These are phyloP conservation scores for Talaromyces sp. DNA, from an alignment of 2,329 filamentous ascomycete genomes.

Conservation along the genomic window DNA sequence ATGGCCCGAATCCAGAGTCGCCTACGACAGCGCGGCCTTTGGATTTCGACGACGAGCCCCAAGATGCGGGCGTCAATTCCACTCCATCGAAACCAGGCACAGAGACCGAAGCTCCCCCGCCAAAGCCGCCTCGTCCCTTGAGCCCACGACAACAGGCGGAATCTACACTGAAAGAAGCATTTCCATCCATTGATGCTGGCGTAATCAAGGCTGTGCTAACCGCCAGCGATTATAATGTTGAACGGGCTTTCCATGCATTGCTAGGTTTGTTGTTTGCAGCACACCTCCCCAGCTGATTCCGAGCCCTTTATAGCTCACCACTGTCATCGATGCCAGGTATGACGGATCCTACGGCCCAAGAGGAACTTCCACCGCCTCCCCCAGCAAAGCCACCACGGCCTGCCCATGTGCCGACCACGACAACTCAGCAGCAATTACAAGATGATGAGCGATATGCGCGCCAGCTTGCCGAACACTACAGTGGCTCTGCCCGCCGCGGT, in stretches of 20 bases:
- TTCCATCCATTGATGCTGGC: slow-evolving; percentile 71
- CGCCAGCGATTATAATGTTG: slow-evolving; percentile 80
- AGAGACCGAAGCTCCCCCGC: slow-evolving; percentile 47
- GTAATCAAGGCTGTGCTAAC: slow-evolving; percentile 84
- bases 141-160: slow-evolving; percentile 80
- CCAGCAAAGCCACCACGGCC: slow-evolving; percentile 78
- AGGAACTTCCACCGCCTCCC: slow-evolving; percentile 64
- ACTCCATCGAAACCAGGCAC: slow-evolving; percentile 17
- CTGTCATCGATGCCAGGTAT: slow-evolving; percentile 51
- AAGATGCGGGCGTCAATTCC: slow-evolving; percentile 34
- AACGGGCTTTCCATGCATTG: slow-evolving; percentile 92
- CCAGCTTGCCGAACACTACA: slow-evolving; percentile 87
- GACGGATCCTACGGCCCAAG: slow-evolving; percentile 71
- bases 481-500: slow-evolving; percentile 36
- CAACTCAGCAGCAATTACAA: slow-evolving; percentile 73
- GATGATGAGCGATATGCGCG: slow-evolving; percentile 88
- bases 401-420: slow-evolving; percentile 43
- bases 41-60: slow-evolving; percentile 54
- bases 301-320: neutral
- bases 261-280: slow-evolving; percentile 54
- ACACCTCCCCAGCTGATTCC: neutral
- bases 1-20: slow-evolving; percentile 41
- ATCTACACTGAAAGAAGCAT: slow-evolving; percentile 85
- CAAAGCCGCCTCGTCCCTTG: slow-evolving; percentile 79
- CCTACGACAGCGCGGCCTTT: slow-evolving; percentile 52